These are phyloP conservation scores for Uncinocarpus reesii DNA, from an alignment of 2,329 filamentous ascomycete species.

Conservation along the genomic window DNA sequence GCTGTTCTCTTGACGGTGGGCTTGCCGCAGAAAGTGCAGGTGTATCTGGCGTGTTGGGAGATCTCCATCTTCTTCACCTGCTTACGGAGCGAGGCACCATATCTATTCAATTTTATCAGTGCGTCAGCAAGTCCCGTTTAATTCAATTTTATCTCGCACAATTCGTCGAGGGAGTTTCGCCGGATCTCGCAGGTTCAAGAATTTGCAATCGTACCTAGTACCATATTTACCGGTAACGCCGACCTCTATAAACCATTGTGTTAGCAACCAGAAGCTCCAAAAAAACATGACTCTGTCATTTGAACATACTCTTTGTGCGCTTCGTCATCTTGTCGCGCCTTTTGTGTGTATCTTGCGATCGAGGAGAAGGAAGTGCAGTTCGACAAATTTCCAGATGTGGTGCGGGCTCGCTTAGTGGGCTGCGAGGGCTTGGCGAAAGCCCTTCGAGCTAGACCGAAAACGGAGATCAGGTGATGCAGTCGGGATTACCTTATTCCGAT, in stretches of 20 bases:
- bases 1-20: slow-evolving; percentile 80
- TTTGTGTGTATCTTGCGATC: slow-evolving; percentile 16
- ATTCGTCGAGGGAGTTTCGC: neutral
- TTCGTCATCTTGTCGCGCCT: slow-evolving; percentile 68
- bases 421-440: slow-evolving; percentile 9
- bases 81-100: slow-evolving; percentile 98
- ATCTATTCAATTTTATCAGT: slow-evolving; percentile 46
- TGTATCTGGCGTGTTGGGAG: slow-evolving; percentile 93
- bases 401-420: slow-evolving; percentile 19
- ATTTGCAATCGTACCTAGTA: slow-evolving; percentile 62
- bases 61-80: slow-evolving; percentile 99
- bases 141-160: neutral
- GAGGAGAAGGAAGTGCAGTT: slow-evolving; percentile 15
- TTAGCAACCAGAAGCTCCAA: slow-evolving; percentile 22
- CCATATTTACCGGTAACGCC: slow-evolving; percentile 98
- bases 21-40: slow-evolving; percentile 99
- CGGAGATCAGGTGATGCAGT: neutral
- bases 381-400: slow-evolving; percentile 11
- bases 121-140: neutral
- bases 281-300: slow-evolving; percentile 11
- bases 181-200: slow-evolving; percentile 9
- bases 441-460: neutral
- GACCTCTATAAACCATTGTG: slow-evolving; percentile 51
- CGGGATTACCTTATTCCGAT: neutral
- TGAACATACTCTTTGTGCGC: slow-evolving; percentile 66